Base-by-base conservation (phyloP, 176 grass and related monocot species). In the Oryza meyeriana region DNA sequence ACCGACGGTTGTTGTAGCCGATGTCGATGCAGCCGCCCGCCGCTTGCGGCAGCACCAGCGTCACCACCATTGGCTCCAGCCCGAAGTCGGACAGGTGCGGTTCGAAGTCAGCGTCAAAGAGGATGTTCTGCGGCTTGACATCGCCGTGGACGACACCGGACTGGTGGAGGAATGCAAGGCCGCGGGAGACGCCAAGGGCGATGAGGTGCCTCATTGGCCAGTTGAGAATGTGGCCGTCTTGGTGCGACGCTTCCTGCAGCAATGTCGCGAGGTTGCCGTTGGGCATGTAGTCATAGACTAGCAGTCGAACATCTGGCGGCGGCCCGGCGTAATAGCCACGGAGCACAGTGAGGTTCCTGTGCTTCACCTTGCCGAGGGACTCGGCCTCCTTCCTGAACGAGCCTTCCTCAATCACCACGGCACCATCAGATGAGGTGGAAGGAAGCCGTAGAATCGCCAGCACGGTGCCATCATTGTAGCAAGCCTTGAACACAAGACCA, bases 121-220 rank as follows among this genome's bases (percentile, higher is more conserved):
- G 90, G 55, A 99, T 87, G 83, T 96, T 99, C 64, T 94, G 97
- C 3, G 97, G 97, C 80, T 95, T 95, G 20, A 99, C 83, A 13
- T 99, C 96, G 44, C 96, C 96, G 36, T 99, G 97, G 84, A 99
- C 80, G 16, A 99, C 91, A 10, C 91, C 93, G 12, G 93, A 95
- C 74, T 92, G 78, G 66, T 99, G 97, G 40, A 99, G 82, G 84
- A 99, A 99, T 0, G 93, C 91, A 0, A 99, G 89, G 4, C 97
- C 93, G 1, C 93, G 88, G 39, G 97, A 92, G 30, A 99, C 89
- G 2, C 97, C 97, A 13, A 99, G 93, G 28, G 93, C 97, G 71
- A 99, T 99, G 10, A 99, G 97, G 80, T 99, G 93, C 48, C 93
- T 92, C 97, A 99, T 99, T 8, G 97, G 97, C 97, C 97, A 95